A percentile compares a stretch with the other conserved stretches of the same genome.
phyloP scores from a whole-genome alignment of 768 basidiomycete species.

The Auricularia cornea region DNA sequence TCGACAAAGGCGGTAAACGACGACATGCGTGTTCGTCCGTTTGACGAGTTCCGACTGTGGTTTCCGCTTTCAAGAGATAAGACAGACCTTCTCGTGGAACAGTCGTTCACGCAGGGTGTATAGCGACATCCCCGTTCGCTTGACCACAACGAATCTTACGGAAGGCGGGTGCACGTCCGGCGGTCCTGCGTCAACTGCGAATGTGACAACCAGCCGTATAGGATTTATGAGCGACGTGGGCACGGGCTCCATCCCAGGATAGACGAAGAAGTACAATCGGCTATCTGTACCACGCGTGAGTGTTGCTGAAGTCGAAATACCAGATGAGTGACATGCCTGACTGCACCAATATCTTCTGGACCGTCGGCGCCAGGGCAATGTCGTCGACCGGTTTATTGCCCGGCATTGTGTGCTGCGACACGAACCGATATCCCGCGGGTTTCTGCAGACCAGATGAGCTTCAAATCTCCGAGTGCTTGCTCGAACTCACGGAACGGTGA shows the following conservation, averaged over 20 bases:
- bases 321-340: slow-evolving; percentile 43
- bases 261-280: slow-evolving; percentile 67
- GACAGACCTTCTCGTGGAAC: slow-evolving; percentile 47
- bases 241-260: slow-evolving; percentile 73
- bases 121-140: slow-evolving; percentile 53
- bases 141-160: slow-evolving; percentile 61
- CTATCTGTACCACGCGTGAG: slow-evolving; percentile 30
- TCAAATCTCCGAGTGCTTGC: slow-evolving; percentile 7
- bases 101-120: slow-evolving; percentile 60
- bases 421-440: slow-evolving; percentile 50
- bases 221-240: slow-evolving; percentile 56
- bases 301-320: no score
- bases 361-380: slow-evolving; percentile 68
- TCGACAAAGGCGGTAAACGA: no score
- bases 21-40: no score
- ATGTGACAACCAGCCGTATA: slow-evolving; percentile 67
- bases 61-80: no score
- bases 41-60: no score
- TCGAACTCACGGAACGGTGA: slow-evolving; percentile 35
- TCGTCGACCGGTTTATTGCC: slow-evolving; percentile 68
- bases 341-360: slow-evolving; percentile 65
- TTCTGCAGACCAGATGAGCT: slow-evolving; percentile 27
- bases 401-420: slow-evolving; percentile 63
- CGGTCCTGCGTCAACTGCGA: slow-evolving; percentile 66
- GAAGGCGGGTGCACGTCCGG: slow-evolving; percentile 31